A percentile compares a stretch with the other conserved stretches of the same genome.
Evolutionary conservation across 257 asterid genomes (phyloP).

Genomic region (Linaria vulgaris): DNA sequence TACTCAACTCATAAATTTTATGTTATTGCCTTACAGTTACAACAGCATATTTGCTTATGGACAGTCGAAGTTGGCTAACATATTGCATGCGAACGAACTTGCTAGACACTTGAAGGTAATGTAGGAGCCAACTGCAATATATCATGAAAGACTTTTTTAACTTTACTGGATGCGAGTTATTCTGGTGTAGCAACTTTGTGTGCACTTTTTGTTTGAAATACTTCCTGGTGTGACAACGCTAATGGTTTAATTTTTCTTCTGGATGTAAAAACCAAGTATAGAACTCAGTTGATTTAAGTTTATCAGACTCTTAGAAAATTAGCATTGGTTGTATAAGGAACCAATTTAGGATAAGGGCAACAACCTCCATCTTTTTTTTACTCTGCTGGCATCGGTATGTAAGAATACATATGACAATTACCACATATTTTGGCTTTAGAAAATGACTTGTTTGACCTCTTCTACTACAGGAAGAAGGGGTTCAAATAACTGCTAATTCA

Average conservation of each 20-base stretch:
- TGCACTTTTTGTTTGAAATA: no score
- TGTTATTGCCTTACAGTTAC: slow-evolving; percentile 43
- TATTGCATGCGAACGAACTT: slow-evolving; percentile 73
- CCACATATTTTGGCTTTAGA: neutral
- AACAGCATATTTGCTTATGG: slow-evolving; percentile 56
- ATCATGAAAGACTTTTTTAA: neutral
- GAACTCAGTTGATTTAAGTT: no score
- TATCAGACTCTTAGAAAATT: no score
- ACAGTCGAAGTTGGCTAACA: slow-evolving; percentile 79
- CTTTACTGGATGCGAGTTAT: no score
- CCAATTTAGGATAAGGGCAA: neutral
- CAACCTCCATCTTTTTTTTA: neutral
- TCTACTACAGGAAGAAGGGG: slow-evolving; percentile 68
- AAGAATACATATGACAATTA: neutral
- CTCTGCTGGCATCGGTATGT: neutral
- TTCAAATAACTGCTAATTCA: slow-evolving; percentile 72
- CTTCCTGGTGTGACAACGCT: no score
- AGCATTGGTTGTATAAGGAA: no score
- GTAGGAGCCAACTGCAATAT: neutral
- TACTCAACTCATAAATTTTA: neutral
- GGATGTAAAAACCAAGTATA: no score
- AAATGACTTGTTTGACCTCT: slow-evolving; percentile 17
- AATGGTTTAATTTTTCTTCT: no score
- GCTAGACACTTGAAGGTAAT: slow-evolving; percentile 64
- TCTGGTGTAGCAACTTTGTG: no score